Evolutionary conservation across 768 basidiomycete species (phyloP).

Genomic region (Boletus barrowsii): DNA sequence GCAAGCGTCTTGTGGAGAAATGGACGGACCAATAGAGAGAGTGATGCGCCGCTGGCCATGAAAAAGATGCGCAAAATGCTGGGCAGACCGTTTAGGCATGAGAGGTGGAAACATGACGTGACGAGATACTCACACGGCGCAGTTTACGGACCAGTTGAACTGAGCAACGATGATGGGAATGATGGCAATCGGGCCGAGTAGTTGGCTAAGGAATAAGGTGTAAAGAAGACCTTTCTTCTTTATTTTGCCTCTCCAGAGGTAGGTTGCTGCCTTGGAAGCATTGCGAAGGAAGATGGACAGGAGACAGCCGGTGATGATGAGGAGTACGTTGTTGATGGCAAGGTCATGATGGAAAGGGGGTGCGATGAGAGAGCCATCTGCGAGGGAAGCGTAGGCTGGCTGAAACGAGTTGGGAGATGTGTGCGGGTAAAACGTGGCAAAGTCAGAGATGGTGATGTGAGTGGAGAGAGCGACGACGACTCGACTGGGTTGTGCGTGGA

Average conservation of each 20-base stretch:
- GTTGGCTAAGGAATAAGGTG: constrained; percentile 5
- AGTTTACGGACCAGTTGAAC: constrained; percentile 30
- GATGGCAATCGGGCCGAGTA: constrained; percentile 45
- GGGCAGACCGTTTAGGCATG: background rate
- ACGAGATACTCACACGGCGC: background rate
- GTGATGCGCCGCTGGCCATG: constrained; percentile 27
- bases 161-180: constrained; percentile 45
- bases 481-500: background rate
- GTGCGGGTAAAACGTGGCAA: background rate
- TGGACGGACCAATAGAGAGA: constrained; percentile 39
- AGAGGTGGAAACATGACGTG: background rate
- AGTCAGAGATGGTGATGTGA: background rate
- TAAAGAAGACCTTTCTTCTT: constrained; percentile 61
- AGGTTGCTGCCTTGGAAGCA: constrained; percentile 35
- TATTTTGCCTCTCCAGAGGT: constrained; percentile 51
- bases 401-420: background rate
- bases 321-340: background rate
- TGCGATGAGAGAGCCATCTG: constrained; percentile 5
- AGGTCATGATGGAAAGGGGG: background rate
- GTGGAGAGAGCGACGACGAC: constrained; percentile 1
- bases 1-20: too few species aligned
- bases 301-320: background rate
- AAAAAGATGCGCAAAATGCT: constrained; percentile 38
- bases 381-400: background rate
- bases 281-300: constrained; percentile 5